Base-by-base conservation (phyloP, 2,329 filamentous ascomycete genomes). In the Apiospora hydei region DNA sequence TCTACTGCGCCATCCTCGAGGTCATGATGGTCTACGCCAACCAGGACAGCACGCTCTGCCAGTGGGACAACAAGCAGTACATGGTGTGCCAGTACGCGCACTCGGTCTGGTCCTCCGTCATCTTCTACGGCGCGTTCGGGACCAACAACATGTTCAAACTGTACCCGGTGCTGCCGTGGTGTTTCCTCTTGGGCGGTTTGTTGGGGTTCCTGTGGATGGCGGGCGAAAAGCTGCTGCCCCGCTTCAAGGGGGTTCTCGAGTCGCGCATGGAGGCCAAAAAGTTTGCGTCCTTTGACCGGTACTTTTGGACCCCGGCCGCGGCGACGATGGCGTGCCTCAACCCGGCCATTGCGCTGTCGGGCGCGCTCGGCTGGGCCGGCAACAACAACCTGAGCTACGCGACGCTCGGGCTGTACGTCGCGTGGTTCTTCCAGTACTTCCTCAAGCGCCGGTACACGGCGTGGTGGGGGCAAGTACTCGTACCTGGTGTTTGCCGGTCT, bases 1-100 rank as follows among this genome's bases (percentile, higher is more conserved):
- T 88, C 61, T 86, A 84, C 73, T 84, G 85, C 5, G 86, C 83
- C 21, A 84, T 88, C 2, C 77, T 82, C 72, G 81, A 83, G 74
- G 82, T 81, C 75, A 77, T 81, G 69, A 78, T 78, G 4, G 80
- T 80, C 71, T 81, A 79, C 64, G 80, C 78, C 70, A 76, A 76
- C 34, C 77, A 76, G 4, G 71, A 79, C 64, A 80, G 80, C 71
- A 79, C 80, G 0, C 76, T 80, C 38, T 80, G 80, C 71, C 80
- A 80, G 47, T 77, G 72, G 72, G 70, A 73, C 78, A 79, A 5
- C 78, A 18, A 79, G 77, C 38, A 61, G 80, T 3, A 80, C 80
- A 53, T 81, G 79, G 80, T 80, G 79, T 14, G 79, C 77, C 2
- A 79, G 80, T 70, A 80, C 80, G 3, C 79, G 78, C 2, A 78